These are phyloP conservation scores for Hymenoscyphus infarciens DNA, from an alignment of 2,329 filamentous ascomycete genomes.

Conservation along the genomic window DNA sequence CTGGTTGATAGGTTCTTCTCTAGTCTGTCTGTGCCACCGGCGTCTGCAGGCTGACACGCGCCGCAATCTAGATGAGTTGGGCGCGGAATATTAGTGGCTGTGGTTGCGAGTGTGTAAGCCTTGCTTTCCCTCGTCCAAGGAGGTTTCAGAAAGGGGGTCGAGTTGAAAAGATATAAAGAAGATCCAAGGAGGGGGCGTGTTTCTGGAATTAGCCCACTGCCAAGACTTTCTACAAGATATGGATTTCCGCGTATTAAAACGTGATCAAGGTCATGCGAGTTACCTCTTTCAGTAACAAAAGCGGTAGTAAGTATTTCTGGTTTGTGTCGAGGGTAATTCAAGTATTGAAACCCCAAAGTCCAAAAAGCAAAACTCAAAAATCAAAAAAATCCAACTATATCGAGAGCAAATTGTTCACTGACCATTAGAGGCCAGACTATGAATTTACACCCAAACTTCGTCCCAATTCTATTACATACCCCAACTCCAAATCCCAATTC, in stretches of 20 bases:
- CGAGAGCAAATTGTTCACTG: no score
- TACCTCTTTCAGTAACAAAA: no score
- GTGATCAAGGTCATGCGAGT: no score
- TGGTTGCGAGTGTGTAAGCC: neutral
- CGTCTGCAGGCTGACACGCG: neutral
- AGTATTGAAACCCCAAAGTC: no score
- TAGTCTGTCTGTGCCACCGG: neutral
- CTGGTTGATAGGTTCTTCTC: neutral
- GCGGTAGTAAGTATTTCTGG: no score
- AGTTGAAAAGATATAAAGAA: neutral
- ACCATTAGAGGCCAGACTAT: no score
- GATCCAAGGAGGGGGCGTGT: neutral
- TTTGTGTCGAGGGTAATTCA: no score
- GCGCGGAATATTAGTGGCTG: neutral
- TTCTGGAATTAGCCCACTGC: neutral
- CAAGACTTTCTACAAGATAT: no score
- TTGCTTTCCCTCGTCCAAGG: neutral
- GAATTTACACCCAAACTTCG: neutral
- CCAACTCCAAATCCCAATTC: neutral
- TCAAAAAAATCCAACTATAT: no score
- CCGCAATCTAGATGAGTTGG: neutral
- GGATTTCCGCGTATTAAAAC: no score
- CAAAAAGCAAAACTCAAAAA: no score
- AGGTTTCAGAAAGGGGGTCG: neutral
- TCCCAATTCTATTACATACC: neutral